These are phyloP conservation scores for Micromonas commoda DNA, from an alignment of 139 green algal genomes.

Conservation along the genomic window DNA sequence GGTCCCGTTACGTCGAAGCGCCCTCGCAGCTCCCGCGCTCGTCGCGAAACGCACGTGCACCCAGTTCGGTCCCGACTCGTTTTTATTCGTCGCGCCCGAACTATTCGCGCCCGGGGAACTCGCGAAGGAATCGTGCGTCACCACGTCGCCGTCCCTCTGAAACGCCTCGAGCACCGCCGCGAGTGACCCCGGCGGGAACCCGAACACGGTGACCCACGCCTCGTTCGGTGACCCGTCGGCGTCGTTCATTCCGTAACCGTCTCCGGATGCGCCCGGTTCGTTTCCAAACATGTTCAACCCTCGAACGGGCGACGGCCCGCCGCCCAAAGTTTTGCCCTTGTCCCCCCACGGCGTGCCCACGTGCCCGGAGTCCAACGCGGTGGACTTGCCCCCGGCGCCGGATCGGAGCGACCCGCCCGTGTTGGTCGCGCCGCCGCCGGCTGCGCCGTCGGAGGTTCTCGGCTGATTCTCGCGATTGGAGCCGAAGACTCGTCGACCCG, in stretches of 20 bases:
- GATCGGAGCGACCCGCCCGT: no score
- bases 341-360: not conserved
- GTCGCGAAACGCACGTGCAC: slow-evolving; percentile 5
- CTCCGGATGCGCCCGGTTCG: not conserved
- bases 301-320: no score
- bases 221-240: no score
- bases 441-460: not conserved
- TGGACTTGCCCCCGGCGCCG: no score
- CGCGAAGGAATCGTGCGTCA: slow-evolving; percentile 4
- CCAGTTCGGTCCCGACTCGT: no score
- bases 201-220: slow-evolving; percentile 19
- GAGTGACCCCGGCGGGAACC: not conserved
- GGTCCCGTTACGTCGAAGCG: not conserved
- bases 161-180: not conserved
- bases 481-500: no score
- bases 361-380: not conserved
- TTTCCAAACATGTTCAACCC: not conserved
- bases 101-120: not conserved
- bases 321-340: no score
- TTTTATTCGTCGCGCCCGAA: no score
- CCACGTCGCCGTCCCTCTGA: slow-evolving; percentile 8
- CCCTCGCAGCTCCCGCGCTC: not conserved
- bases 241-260: no score
- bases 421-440: no score
- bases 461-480: no score